phyloP scores from a whole-genome alignment of 768 basidiomycete genomes.

The Phlebiopsis flavidoalba region DNA sequence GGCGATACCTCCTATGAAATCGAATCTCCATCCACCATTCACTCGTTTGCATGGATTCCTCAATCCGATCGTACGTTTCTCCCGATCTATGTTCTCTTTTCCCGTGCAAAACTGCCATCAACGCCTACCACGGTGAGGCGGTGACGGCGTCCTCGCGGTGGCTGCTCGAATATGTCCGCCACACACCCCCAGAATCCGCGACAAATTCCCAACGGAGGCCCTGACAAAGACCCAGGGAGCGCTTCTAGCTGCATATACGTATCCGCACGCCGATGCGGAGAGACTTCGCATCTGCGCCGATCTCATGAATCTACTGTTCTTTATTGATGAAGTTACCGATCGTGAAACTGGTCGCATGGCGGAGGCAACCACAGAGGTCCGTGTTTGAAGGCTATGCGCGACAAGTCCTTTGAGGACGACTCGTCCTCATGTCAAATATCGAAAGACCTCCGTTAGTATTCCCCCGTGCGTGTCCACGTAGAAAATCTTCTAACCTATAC shows the following conservation, averaged over 20 bases:
- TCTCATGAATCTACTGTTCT: constrained; percentile 60
- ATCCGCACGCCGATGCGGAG: constrained; percentile 51
- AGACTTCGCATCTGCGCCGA: constrained; percentile 58
- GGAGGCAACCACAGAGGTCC: constrained; percentile 42
- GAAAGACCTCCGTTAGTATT: constrained; percentile 45
- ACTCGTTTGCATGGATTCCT: neutral
- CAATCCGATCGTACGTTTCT: constrained; percentile 33
- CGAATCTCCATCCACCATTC: too few species aligned
- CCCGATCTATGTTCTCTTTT: constrained; percentile 51
- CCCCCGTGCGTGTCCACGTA: neutral
- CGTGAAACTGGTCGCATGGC: constrained; percentile 56
- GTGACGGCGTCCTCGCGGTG: constrained; percentile 54
- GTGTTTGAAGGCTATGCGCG: constrained; percentile 48
- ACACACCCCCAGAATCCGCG: constrained; percentile 53
- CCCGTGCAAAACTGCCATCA: constrained; percentile 41
- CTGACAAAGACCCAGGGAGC: constrained; percentile 58
- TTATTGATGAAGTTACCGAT: constrained; percentile 65
- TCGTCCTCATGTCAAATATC: constrained; percentile 55
- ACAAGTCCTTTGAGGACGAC: constrained; percentile 47
- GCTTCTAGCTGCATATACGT: constrained; percentile 56
- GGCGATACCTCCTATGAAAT: too few species aligned
- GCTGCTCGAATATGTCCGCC: constrained; percentile 41
- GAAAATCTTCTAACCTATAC: neutral
- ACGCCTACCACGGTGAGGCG: constrained; percentile 51
- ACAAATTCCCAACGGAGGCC: constrained; percentile 45